Evolutionary conservation across 352 stramenopile species (phyloP), one percentile per base, ranked within the genome.

Genomic region (Halophytophthora polymorphica): DNA sequence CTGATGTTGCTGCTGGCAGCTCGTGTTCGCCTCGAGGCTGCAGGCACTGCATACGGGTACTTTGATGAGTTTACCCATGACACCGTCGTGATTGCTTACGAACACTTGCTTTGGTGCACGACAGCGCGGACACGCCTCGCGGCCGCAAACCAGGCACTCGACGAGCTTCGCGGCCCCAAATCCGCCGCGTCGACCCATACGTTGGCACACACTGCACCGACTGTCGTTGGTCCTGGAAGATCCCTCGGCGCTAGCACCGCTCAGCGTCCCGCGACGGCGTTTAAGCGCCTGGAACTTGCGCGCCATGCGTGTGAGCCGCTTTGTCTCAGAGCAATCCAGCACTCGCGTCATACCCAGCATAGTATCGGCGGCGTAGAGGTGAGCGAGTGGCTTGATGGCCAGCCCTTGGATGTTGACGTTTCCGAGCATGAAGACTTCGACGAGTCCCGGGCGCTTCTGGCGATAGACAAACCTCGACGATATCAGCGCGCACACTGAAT

Each of bases 271-370:
- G 41, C 17, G 12, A 19, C 18, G 34, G 15, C 58, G 50, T 45
- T 51, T 62, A 6, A 41, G 58, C 31, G 23, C 46, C 11, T 74
- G 60, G 15, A 52, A 45, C 25, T 60, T 41, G 8, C 63, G 56
- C 14, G 74, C 49, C 71, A 78, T 82, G 36, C 64, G 60, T 1
- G 71, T 82, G 15, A 82, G 44, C 7, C 68, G 48, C 56, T 78
- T 82, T 39, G 68, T 68, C 44, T 82, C 71, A 1, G 71, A 71
- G 18, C 69, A 64, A 11, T 75, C 62, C 18, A 77, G 50, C 17
- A 67, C 17, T 10, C 56, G 59, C n/a, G 61, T 59, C 38, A 78
- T 55, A 21, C 53, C 53, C 37, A 77, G 61, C 39, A 72, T 40
- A n/a, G 59, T 60, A 15, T 64, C 59, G 14, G 56, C 50, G 15